These are phyloP conservation scores for Trichoderma sp. DNA, from an alignment of 2,329 filamentous ascomycete species.

Conservation along the genomic window DNA sequence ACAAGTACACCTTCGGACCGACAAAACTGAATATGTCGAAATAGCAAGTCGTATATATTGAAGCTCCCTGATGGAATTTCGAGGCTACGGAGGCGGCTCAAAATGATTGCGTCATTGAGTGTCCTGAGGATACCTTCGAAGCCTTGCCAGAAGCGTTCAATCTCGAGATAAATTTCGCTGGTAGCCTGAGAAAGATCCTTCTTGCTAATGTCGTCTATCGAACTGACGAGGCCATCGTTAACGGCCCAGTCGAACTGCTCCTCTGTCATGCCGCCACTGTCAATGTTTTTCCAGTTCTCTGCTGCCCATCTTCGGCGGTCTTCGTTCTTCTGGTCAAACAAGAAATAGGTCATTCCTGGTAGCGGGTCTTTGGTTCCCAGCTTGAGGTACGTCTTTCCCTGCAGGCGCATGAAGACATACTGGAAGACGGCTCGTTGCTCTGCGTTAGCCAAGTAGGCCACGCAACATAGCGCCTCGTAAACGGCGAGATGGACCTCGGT, in stretches of 20 bases:
- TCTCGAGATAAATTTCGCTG: constrained; percentile 40
- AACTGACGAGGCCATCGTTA: constrained; percentile 65
- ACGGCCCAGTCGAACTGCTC: constrained; percentile 87
- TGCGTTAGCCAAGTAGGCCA: constrained; percentile 65
- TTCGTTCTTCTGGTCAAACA: constrained; percentile 63
- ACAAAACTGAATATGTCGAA: constrained; percentile 51
- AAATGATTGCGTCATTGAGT: constrained; percentile 70
- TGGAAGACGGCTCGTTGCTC: constrained; percentile 64
- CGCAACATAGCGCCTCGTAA: constrained; percentile 84
- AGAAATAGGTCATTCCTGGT: constrained; percentile 79
- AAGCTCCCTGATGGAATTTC: constrained; percentile 60
- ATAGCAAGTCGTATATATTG: constrained; percentile 63
- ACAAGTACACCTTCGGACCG: constrained; percentile 58
- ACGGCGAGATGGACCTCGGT: constrained; percentile 70
- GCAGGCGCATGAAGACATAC: constrained; percentile 73
- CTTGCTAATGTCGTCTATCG: constrained; percentile 59
- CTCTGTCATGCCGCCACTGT: constrained; percentile 58
- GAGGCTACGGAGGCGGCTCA: constrained; percentile 73
- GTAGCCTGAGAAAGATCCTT: constrained; percentile 39
- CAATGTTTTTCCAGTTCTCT: constrained; percentile 47
- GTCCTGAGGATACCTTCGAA: constrained; percentile 70
- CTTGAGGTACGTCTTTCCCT: constrained; percentile 71
- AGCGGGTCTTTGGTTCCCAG: constrained; percentile 69
- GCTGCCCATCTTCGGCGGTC: constrained; percentile 47
- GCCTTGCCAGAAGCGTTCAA: constrained; percentile 77